phyloP scores from a whole-genome alignment of 768 basidiomycete species.

The Thelephora ganbajun region DNA sequence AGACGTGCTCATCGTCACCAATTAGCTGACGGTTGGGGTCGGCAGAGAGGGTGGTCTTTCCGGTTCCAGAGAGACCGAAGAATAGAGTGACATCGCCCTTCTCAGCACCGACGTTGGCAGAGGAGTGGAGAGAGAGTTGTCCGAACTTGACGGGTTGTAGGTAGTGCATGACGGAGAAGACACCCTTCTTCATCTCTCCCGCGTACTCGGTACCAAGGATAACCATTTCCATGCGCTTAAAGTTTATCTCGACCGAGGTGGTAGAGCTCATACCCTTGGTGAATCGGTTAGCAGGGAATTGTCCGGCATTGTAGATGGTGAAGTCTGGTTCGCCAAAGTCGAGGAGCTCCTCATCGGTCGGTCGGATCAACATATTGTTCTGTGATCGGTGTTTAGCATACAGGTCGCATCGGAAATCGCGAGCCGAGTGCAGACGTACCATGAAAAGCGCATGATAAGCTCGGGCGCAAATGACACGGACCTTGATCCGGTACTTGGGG shows the following conservation, averaged over 20 bases:
- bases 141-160: slow-evolving; percentile 98
- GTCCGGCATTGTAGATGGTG: slow-evolving; percentile 99
- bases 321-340: slow-evolving; percentile 97
- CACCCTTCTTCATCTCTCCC: slow-evolving; percentile 99
- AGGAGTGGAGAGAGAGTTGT: slow-evolving; percentile 94
- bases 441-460: slow-evolving; percentile 99
- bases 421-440: slow-evolving; percentile 35
- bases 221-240: slow-evolving; percentile 99
- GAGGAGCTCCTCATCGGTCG: slow-evolving; percentile 85
- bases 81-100: slow-evolving; percentile 92
- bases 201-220: slow-evolving; percentile 98
- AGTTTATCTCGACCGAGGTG: slow-evolving; percentile 99
- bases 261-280: slow-evolving; percentile 99
- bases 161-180: slow-evolving; percentile 99
- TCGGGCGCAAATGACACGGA: slow-evolving; percentile 95
- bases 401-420: slow-evolving; percentile 1
- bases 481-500: slow-evolving; percentile 98
- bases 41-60: slow-evolving; percentile 96
- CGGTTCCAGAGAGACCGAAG: slow-evolving; percentile 97
- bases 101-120: slow-evolving; percentile 87
- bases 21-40: slow-evolving; percentile 90
- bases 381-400: slow-evolving; percentile 16
- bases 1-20: slow-evolving; percentile 99
- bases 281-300: slow-evolving; percentile 99
- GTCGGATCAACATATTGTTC: slow-evolving; percentile 99